These are phyloP conservation scores for Lachnellula hyalina DNA, from an alignment of 2,329 filamentous ascomycete species.

Conservation along the genomic window DNA sequence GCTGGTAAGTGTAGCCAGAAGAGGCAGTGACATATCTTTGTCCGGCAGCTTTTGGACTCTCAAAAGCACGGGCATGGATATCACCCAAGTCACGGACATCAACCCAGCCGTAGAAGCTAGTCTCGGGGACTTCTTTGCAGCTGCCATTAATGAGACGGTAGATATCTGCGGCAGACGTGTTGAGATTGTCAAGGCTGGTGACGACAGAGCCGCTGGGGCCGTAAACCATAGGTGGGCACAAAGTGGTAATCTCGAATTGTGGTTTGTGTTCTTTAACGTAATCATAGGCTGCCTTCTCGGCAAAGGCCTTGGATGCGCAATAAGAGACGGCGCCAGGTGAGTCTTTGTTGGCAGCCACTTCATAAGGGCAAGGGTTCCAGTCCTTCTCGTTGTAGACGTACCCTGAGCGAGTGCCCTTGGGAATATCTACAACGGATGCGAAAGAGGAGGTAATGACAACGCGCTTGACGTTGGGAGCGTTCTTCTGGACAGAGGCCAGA, in stretches of 20 bases:
- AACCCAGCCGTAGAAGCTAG: slow-evolving; percentile 44
- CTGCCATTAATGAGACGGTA: slow-evolving; percentile 57
- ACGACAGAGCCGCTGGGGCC: slow-evolving; percentile 58
- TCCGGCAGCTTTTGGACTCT: slow-evolving; percentile 49
- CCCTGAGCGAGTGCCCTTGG: slow-evolving; percentile 44
- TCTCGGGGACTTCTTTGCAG: slow-evolving; percentile 50
- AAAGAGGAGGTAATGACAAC: slow-evolving; percentile 58
- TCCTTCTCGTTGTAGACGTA: slow-evolving; percentile 47
- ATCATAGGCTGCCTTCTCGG: slow-evolving; percentile 60
- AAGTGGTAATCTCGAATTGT: slow-evolving; percentile 52
- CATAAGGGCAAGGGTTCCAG: slow-evolving; percentile 47
- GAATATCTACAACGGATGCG: slow-evolving; percentile 50
- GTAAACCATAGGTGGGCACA: slow-evolving; percentile 57
- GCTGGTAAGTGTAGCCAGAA: slow-evolving; percentile 54
- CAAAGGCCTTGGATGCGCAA: slow-evolving; percentile 51
- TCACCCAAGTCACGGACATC: slow-evolving; percentile 55
- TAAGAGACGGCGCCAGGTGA: slow-evolving; percentile 18
- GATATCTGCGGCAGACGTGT: slow-evolving; percentile 66
- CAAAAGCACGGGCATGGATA: slow-evolving; percentile 53
- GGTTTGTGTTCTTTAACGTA: slow-evolving; percentile 48
- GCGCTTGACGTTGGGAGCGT: slow-evolving; percentile 32
- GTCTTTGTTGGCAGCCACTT: slow-evolving; percentile 33
- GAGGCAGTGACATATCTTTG: slow-evolving; percentile 58
- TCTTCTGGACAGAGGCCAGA: slow-evolving; percentile 39
- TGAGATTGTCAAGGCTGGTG: slow-evolving; percentile 54